A percentile compares a stretch with the other conserved stretches of the same genome.
These are phyloP conservation scores for Ophiosphaerella herpotricha DNA, from an alignment of 2,329 filamentous ascomycete species.

Conservation along the genomic window DNA sequence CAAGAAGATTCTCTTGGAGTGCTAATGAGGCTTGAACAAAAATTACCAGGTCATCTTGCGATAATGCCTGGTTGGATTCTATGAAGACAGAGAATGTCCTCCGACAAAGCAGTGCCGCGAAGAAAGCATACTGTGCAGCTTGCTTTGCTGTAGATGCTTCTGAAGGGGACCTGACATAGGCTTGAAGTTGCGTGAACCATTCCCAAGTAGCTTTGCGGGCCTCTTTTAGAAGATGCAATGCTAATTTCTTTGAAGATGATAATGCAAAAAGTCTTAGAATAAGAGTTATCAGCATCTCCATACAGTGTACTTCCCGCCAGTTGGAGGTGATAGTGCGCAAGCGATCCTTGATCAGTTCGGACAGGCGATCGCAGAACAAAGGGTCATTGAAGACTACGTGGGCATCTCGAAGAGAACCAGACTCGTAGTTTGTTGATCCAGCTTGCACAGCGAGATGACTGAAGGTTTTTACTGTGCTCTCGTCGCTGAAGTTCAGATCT, in stretches of 20 bases:
- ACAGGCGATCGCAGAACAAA: constrained; percentile 55
- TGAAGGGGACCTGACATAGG: constrained; percentile 32
- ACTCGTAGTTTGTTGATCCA: constrained; percentile 52
- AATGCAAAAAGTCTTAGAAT: constrained; percentile 48
- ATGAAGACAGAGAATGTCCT: constrained; percentile 39
- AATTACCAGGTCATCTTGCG: constrained; percentile 8
- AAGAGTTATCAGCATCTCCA: constrained; percentile 63
- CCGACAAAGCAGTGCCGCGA: constrained; percentile 62
- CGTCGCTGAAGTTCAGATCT: constrained; percentile 64
- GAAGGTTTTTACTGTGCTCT: constrained; percentile 57
- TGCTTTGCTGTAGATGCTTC: neutral
- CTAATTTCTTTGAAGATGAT: constrained; percentile 19
- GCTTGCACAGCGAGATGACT: constrained; percentile 59
- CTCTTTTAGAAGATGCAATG: constrained; percentile 43
- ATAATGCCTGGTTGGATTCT: too few species aligned
- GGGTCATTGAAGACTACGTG: constrained; percentile 59
- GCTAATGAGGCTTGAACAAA: constrained; percentile 50
- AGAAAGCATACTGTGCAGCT: constrained; percentile 51
- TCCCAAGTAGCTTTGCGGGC: constrained; percentile 51
- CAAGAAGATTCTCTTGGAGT: constrained; percentile 55
- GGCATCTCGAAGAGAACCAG: constrained; percentile 46
- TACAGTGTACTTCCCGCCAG: constrained; percentile 63
- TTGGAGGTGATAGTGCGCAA: constrained; percentile 57
- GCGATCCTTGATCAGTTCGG: constrained; percentile 54
- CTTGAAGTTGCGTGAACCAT: constrained; percentile 59